These are phyloP conservation scores for Teunomyces gatunensis DNA, from an alignment of 805 yeast genomes.

Conservation along the genomic window DNA sequence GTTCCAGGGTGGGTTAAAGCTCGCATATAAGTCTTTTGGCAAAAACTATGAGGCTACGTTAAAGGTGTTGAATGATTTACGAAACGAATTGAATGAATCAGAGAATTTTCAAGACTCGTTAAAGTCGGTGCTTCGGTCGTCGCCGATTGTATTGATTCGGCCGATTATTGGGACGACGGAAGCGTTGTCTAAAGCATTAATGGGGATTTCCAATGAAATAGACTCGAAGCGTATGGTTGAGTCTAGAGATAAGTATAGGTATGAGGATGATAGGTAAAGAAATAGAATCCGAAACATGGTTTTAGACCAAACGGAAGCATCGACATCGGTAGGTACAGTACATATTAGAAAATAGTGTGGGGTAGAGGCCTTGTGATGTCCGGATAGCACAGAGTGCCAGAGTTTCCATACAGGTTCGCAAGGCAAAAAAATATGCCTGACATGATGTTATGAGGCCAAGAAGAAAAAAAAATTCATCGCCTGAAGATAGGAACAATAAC, in stretches of 20 bases:
- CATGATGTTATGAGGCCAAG: not conserved
- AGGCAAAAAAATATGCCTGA: not conserved
- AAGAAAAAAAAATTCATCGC: not conserved
- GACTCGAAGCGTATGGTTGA: conserved; percentile 62
- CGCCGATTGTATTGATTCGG: conserved; percentile 77
- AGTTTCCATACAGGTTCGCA: not conserved
- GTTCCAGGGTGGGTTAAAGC: conserved; percentile 65
- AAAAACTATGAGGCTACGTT: conserved; percentile 64
- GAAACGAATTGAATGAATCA: conserved; percentile 60
- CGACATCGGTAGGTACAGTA: too few species aligned
- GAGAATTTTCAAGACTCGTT: conserved; percentile 68
- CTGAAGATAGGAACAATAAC: not conserved
- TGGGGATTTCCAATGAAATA: conserved; percentile 80
- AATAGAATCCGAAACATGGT: not conserved
- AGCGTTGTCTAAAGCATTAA: conserved; percentile 75
- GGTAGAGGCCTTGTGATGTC: not conserved
- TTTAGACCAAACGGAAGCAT: not conserved
- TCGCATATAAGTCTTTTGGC: conserved; percentile 74
- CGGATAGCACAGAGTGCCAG: not conserved
- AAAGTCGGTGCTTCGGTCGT: conserved; percentile 62
- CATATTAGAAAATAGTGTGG: not conserved
- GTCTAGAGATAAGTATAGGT: conserved; percentile 64
- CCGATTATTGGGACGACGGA: conserved; percentile 94
- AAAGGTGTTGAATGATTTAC: conserved; percentile 58
- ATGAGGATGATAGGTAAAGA: conserved; percentile 2